Evolutionary conservation across 306 rosid species (phyloP).

Genomic region (Lablab purpureus): DNA sequence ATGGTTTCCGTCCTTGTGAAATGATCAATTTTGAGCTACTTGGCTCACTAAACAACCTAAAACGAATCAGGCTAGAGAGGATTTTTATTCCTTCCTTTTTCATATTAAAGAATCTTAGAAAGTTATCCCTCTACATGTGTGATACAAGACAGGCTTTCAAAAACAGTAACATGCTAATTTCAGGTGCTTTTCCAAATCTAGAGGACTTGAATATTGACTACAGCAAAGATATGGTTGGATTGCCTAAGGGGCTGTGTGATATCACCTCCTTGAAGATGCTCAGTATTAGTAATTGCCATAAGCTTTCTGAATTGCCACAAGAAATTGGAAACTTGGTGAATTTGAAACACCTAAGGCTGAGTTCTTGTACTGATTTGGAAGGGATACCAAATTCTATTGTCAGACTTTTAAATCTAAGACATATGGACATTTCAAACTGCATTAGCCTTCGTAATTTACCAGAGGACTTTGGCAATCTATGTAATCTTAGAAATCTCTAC

Average conservation of each 20-base stretch:
- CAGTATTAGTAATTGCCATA: constrained; percentile 65
- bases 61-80: constrained; percentile 60
- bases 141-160: constrained; percentile 51
- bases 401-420: constrained; percentile 42
- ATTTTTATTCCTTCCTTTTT: constrained; percentile 51
- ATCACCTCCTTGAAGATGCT: constrained; percentile 51
- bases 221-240: constrained; percentile 52
- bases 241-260: constrained; percentile 52
- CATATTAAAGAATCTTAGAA: constrained; percentile 48
- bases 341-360: constrained; percentile 63
- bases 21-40: constrained; percentile 48
- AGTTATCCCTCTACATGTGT: constrained; percentile 70
- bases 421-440: constrained; percentile 71
- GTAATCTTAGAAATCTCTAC: constrained; percentile 48
- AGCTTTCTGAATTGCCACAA: constrained; percentile 55
- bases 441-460: constrained; percentile 59
- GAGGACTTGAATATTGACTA: constrained; percentile 60
- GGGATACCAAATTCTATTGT: constrained; percentile 54
- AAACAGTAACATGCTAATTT: constrained; percentile 32
- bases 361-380: constrained; percentile 62
- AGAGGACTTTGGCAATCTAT: constrained; percentile 49
- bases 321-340: constrained; percentile 52
- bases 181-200: constrained; percentile 56
- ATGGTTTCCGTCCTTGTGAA: constrained; percentile 43
- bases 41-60: constrained; percentile 40